Percentiles rank a stretch among this genome's conserved stretches.
phyloP scores from a whole-genome alignment of 2,329 filamentous ascomycete genomes.

The Hypoxylon sp. region DNA sequence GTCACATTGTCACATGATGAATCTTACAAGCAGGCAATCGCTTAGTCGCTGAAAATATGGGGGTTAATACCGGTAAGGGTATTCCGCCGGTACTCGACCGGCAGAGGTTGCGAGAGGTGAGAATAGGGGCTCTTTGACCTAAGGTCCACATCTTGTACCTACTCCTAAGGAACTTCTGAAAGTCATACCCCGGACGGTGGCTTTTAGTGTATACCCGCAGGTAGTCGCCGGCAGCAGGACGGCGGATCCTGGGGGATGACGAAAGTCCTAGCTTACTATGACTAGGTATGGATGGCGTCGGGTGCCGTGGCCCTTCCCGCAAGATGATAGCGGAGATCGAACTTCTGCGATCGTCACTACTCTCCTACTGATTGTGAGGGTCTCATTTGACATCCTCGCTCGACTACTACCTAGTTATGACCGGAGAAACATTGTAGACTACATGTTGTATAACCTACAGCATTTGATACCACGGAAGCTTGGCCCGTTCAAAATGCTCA shows the following conservation, averaged over 20 bases:
- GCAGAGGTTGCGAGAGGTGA: conserved; percentile 3
- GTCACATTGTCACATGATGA: conserved; percentile 31
- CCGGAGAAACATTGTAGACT: conserved; percentile 17
- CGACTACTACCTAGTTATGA: conserved; percentile 2
- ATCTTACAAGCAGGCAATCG: conserved; percentile 12
- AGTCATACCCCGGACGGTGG: not conserved
- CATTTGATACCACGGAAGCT: conserved; percentile 8
- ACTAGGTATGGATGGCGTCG: not conserved
- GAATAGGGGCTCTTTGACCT: conserved; percentile 12
- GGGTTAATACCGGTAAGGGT: conserved; percentile 5
- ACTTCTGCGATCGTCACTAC: conserved; percentile 17
- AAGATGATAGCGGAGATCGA: conserved; percentile 14
- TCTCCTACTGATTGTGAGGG: conserved; percentile 11
- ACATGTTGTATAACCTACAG: conserved; percentile 28
- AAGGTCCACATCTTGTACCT: not conserved
- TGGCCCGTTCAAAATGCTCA: conserved; percentile 10
- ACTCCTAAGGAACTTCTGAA: not conserved
- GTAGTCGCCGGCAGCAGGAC: not conserved
- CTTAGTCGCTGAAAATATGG: conserved; percentile 11
- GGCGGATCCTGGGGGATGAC: not conserved
- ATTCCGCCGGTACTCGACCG: conserved; percentile 18
- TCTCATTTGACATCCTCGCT: conserved; percentile 14
- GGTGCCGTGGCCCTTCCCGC: not conserved
- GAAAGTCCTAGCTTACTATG: conserved; percentile 8
- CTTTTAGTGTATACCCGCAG: not conserved